Evolutionary conservation across 306 rosid species (phyloP), one percentile per base, ranked within the genome.

Genomic region (Astragalus glycyphyllos): DNA sequence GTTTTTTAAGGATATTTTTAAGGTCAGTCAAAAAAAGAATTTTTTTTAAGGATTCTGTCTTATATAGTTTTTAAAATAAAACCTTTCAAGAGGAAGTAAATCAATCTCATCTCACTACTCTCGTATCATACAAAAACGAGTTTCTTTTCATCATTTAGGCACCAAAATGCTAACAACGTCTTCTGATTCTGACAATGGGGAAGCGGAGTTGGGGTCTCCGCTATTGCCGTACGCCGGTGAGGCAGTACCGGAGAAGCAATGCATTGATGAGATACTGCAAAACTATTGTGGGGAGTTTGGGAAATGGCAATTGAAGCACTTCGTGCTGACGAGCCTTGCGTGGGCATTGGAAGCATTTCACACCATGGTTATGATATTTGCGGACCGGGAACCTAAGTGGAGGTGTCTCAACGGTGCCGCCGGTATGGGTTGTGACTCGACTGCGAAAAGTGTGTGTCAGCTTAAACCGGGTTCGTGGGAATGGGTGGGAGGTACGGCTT

Each of bases 291-390:
- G 98, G 2, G 96, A 87, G 90, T 90, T 90, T 35, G 98, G 98
- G 47, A 59, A 73, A 17, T 93, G 97, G 97, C 98, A 93, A 73
- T n/a, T 80, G 17, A 73, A 45, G 78, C 98, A 93, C 85, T 93
- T 93, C 62, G 85, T 90, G 20, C 62, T 93, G 0, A 90, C 98
- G 2, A 87, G 79, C 75, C 80, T 93, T 20, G 98, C 98, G 1
- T 93, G 98, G 98, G 94, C 96, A 0, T 82, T 93, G 5, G 98
- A 93, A 79, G 96, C 92, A 0, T 93, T 93, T 56, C 98, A 93
- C 78, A 90, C 98, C n/a, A 90, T 93, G 98, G 89, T 93, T 8
- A 88, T 93, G 87, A 93, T 93, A 26, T 93, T 93, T 11, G 96
- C 98, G 0, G 98, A 93, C 77, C 81, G 85, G 0, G 88, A 93